phyloP scores from a whole-genome alignment of 805 yeast genomes.

The Candida anglica region DNA sequence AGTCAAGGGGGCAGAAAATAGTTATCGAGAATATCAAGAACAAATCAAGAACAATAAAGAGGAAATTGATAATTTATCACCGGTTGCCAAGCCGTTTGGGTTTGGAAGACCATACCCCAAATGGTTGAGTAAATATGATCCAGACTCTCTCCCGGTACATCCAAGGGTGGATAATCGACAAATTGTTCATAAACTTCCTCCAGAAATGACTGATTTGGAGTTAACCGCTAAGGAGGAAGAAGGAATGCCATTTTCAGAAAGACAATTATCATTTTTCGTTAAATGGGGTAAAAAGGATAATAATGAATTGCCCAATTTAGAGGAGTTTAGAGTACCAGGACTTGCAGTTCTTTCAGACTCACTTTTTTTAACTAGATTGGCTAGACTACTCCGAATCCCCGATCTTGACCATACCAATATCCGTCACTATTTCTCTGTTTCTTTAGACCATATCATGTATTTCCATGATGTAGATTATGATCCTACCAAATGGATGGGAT shows the following conservation, averaged over 20 bases:
- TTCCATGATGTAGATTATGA: slow-evolving; percentile 55
- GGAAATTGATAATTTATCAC: slow-evolving; percentile 20
- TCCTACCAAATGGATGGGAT: slow-evolving; percentile 48
- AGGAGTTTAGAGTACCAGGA: slow-evolving; percentile 44
- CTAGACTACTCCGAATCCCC: slow-evolving; percentile 44
- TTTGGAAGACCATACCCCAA: slow-evolving; percentile 31
- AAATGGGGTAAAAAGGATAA: slow-evolving; percentile 22
- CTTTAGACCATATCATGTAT: slow-evolving; percentile 64
- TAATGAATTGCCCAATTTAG: slow-evolving; percentile 7
- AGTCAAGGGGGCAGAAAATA: slow-evolving; percentile 11
- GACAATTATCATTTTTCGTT: slow-evolving; percentile 21
- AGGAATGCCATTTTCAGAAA: slow-evolving; percentile 15
- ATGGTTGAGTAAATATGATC: slow-evolving; percentile 21
- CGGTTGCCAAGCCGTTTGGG: slow-evolving; percentile 25
- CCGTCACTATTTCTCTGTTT: slow-evolving; percentile 45
- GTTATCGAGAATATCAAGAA: slow-evolving; percentile 18
- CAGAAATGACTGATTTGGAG: slow-evolving; percentile 26
- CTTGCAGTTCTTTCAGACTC: slow-evolving; percentile 59
- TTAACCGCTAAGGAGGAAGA: slow-evolving; percentile 19
- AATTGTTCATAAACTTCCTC: slow-evolving; percentile 27
- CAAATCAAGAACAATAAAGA: slow-evolving; percentile 19
- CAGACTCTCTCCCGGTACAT: slow-evolving; percentile 11
- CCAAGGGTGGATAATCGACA: slow-evolving; percentile 10
- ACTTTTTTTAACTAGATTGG: slow-evolving; percentile 47
- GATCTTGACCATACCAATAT: slow-evolving; percentile 17